Evolutionary conservation across 1,139 yeast species (phyloP).

Genomic region (Geotrichum histeridarum): DNA sequence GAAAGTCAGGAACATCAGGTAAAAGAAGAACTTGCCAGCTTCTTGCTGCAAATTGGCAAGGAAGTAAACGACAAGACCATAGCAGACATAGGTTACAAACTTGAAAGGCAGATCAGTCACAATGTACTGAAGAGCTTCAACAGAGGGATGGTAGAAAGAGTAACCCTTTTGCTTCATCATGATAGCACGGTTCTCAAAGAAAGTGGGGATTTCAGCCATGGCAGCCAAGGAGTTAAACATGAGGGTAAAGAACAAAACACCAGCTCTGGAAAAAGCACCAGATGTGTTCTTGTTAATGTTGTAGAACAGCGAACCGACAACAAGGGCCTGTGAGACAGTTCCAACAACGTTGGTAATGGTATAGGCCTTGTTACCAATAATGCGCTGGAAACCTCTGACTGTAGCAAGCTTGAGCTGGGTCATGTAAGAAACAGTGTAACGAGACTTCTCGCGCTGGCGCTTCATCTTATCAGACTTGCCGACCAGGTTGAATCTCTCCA

Average conservation of each 20-base stretch:
- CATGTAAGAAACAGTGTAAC: slow-evolving; percentile 36
- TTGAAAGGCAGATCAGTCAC: slow-evolving; percentile 39
- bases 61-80: slow-evolving; percentile 40
- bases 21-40: slow-evolving; percentile 43
- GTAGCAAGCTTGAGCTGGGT: slow-evolving; percentile 37
- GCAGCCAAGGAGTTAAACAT: slow-evolving; percentile 42
- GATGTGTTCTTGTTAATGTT: slow-evolving; percentile 44
- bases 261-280: slow-evolving; percentile 51
- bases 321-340: slow-evolving; percentile 47
- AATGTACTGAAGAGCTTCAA: slow-evolving; percentile 41
- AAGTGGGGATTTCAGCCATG: slow-evolving; percentile 41
- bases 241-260: slow-evolving; percentile 41
- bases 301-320: slow-evolving; percentile 52
- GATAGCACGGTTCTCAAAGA: slow-evolving; percentile 41
- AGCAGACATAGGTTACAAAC: slow-evolving; percentile 33
- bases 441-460: slow-evolving; percentile 32
- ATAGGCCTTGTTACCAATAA: slow-evolving; percentile 50
- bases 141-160: slow-evolving; percentile 44
- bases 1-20: slow-evolving; percentile 34
- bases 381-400: slow-evolving; percentile 51
- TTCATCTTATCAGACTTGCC: slow-evolving; percentile 32
- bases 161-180: slow-evolving; percentile 43
- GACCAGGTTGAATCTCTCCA: slow-evolving; percentile 18
- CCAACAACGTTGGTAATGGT: slow-evolving; percentile 46
- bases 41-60: slow-evolving; percentile 39